These are phyloP conservation scores for Globisporangium splendens DNA, from an alignment of 352 stramenopile genomes.

Conservation along the genomic window DNA sequence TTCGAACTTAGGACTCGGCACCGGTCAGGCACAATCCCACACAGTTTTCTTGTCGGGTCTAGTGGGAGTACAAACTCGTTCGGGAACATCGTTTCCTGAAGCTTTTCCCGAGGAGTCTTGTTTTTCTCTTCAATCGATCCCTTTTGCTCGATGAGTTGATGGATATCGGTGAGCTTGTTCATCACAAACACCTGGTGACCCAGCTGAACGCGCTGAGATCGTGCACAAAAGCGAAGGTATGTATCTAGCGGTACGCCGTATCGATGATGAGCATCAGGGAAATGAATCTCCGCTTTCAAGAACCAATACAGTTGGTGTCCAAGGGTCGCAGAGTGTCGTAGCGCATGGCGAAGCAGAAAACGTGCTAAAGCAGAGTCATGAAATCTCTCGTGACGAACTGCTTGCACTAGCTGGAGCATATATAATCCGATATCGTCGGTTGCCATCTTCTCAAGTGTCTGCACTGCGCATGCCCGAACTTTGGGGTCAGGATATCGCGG, in stretches of 20 bases:
- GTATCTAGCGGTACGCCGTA: constrained; percentile 16
- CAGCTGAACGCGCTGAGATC: constrained; percentile 26
- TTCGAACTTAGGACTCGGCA: constrained; percentile 92
- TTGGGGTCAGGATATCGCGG: constrained; percentile 84
- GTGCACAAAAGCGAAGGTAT: constrained; percentile 5
- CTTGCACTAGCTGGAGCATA: constrained; percentile 78
- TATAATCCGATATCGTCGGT: constrained; percentile 83
- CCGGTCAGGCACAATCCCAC: constrained; percentile 58
- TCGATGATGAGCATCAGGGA: constrained; percentile 9
- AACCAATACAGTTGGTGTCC: constrained; percentile 81
- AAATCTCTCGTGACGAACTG: constrained; percentile 73
- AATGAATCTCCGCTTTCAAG: constrained; percentile 63
- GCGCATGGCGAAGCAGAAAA: constrained; percentile 64
- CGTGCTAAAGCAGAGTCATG: constrained; percentile 71
- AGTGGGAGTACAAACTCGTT: constrained; percentile 21
- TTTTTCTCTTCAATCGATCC: constrained; percentile 19
- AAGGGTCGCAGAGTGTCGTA: constrained; percentile 65
- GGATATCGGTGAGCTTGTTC: constrained; percentile 78
- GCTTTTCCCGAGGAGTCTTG: constrained; percentile 3
- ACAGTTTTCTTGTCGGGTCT: constrained; percentile 7
- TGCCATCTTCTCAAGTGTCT: constrained; percentile 73
- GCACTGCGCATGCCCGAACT: constrained; percentile 88
- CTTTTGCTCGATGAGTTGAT: neutral
- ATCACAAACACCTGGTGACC: constrained; percentile 89
- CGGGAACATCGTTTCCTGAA: constrained; percentile 12